These are phyloP conservation scores for Thraustotheca clavata DNA, from an alignment of 352 stramenopile species.

Conservation along the genomic window DNA sequence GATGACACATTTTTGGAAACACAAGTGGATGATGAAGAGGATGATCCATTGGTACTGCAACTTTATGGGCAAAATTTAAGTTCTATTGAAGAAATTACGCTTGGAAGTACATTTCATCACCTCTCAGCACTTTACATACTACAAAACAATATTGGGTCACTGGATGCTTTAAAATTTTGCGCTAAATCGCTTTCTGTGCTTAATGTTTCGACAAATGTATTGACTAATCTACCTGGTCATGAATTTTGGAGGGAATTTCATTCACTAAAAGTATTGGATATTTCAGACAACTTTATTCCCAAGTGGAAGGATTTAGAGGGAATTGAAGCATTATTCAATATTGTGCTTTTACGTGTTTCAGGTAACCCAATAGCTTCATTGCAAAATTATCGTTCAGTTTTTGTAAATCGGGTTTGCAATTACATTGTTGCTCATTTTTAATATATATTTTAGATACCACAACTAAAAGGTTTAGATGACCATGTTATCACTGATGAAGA, in stretches of 20 bases:
- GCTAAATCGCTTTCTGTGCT: neutral
- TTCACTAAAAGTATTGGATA: neutral
- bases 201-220: slow-evolving; percentile 8
- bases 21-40: no score
- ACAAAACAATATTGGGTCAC: slow-evolving; percentile 6
- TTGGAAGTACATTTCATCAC: neutral
- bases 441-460: slow-evolving; percentile 11
- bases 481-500: slow-evolving; percentile 18
- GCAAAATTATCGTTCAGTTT: neutral
- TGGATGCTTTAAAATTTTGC: neutral
- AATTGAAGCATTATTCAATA: neutral
- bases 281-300: slow-evolving; percentile 10
- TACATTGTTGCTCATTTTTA: neutral
- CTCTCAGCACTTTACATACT: slow-evolving; percentile 5
- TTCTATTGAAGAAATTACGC: neutral
- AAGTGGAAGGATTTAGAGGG: slow-evolving; percentile 16
- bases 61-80: neutral
- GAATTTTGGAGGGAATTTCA: slow-evolving; percentile 5
- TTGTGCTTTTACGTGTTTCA: neutral
- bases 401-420: slow-evolving; percentile 8
- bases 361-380: slow-evolving; percentile 6
- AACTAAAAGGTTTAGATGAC: slow-evolving; percentile 8
- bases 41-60: no score
- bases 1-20: no score
- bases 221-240: neutral